A percentile compares a stretch with the other conserved stretches of the same genome.
These are phyloP conservation scores for Aristolochia californica DNA, from an alignment of 164 flowering plant genomes.

Conservation along the genomic window DNA sequence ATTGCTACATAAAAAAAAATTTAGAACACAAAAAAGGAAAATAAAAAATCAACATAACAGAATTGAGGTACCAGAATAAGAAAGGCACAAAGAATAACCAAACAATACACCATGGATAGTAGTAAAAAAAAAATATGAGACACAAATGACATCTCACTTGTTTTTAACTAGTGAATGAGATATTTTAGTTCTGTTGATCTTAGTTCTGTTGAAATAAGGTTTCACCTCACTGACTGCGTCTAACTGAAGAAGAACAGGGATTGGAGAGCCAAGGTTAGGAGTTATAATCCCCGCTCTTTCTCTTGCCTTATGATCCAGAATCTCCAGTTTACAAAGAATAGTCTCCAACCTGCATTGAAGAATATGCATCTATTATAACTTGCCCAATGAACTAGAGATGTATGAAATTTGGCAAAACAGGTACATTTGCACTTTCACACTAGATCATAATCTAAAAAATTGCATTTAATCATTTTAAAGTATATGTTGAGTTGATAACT, in stretches of 20 bases:
- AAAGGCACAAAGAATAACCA: background rate
- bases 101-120: background rate
- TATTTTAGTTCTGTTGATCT: background rate
- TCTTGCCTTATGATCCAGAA: conserved; percentile 85
- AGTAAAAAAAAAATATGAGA: background rate
- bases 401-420: background rate
- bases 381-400: background rate
- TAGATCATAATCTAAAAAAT: no score
- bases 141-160: background rate
- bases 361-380: background rate
- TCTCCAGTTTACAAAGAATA: conserved; percentile 74
- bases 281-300: conserved; percentile 94
- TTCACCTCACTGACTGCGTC: conserved; percentile 9
- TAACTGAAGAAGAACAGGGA: conserved; percentile 52
- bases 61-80: no score
- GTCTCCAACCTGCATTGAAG: conserved; percentile 49
- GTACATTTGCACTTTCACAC: no score
- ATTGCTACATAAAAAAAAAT: no score
- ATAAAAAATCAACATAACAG: no score
- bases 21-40: no score
- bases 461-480: no score
- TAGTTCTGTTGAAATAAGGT: no score
- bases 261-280: conserved; percentile 73
- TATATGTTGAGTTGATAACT: no score
- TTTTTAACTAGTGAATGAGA: background rate